Base-by-base conservation (phyloP, 2,329 filamentous ascomycete genomes). In the Ophiosphaerella herpotricha region DNA sequence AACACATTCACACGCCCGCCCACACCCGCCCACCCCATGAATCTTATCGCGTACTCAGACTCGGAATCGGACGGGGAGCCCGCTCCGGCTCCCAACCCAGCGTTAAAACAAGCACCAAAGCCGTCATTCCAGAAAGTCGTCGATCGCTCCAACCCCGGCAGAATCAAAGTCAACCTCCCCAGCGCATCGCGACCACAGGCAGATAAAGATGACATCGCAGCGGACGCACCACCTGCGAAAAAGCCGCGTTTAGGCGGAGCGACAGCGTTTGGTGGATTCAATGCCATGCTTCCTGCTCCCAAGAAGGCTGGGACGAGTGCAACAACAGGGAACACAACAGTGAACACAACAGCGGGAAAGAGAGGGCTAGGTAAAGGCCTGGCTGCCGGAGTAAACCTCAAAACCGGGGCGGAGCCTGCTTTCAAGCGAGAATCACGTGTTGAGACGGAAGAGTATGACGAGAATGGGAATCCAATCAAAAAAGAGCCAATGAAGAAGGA, bases 251-350 rank as follows among this genome's bases (percentile, higher is more conserved):
- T 83, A 1, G 81, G 79, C 7, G 81, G 79, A 6, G 82, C 82
- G 3, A 85, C 86, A 24, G 81, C 82, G 4, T 92, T 96, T 63
- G 82, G 88, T 43, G 89, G 87, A 2, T 94, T 97, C 77, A 94
- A 93, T 70, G 86, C 91, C 2, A 85, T 96, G 60, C 80, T 97
- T 16, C 93, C 93, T 2, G 81, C 92, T 23, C 92, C 93, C 0
- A 97, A 96, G 68, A 78, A 80, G 51, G 61, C 75, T 38, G 66
- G 54, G 32, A 58, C 54, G 35, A 52, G 63, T 29, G 52, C 57
- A 35, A 48, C 64, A 9, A 46, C 57, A 57, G 63, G 50, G 48
- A 59, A 66, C 56, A 49, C 65, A 63, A 38, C 59, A 31, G 47
- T 57, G 48, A 59, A 66, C 56, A 49, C 65, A 63, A 38, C 59